These are phyloP conservation scores for Ceratocystis huliohia DNA, from an alignment of 2,329 filamentous ascomycete species.

Conservation along the genomic window DNA sequence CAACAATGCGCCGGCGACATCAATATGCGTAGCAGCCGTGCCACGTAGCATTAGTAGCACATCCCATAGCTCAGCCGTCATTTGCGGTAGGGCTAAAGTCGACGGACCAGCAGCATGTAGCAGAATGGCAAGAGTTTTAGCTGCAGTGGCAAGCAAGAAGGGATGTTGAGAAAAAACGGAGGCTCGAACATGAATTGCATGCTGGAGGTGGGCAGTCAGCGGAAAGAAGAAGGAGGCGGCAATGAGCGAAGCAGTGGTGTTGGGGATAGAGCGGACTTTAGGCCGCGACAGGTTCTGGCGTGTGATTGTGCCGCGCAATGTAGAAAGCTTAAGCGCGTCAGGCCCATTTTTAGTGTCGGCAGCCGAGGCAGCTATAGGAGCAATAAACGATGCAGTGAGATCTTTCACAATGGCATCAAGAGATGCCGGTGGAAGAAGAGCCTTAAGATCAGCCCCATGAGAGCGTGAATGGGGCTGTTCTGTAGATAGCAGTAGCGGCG, in stretches of 20 bases:
- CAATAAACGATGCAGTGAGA: constrained; percentile 60
- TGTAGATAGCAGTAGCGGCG: constrained; percentile 15
- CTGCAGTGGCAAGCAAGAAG: constrained; percentile 61
- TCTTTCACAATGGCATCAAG: constrained; percentile 56
- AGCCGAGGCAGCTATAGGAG: constrained; percentile 67
- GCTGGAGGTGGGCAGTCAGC: constrained; percentile 65
- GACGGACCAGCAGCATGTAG: constrained; percentile 73
- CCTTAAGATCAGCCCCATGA: constrained; percentile 33
- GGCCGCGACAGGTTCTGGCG: constrained; percentile 37
- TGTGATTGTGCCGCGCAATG: constrained; percentile 47
- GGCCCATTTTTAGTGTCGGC: constrained; percentile 71
- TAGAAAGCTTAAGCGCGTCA: constrained; percentile 74
- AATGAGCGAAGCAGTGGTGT: constrained; percentile 66
- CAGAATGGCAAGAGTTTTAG: constrained; percentile 75
- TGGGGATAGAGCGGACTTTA: constrained; percentile 49
- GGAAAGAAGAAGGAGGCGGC: constrained; percentile 74
- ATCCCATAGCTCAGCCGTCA: constrained; percentile 75
- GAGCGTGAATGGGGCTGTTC: constrained; percentile 22
- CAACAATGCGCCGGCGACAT: constrained; percentile 60
- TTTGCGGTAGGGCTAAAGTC: constrained; percentile 59
- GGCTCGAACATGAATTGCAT: constrained; percentile 36
- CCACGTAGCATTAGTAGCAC: constrained; percentile 61
- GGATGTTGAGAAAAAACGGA: constrained; percentile 58
- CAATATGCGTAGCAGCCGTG: constrained; percentile 46
- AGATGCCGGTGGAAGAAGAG: constrained; percentile 43